phyloP scores from a whole-genome alignment of 73 alveolate genomes.

The Uronychia binucleata region DNA sequence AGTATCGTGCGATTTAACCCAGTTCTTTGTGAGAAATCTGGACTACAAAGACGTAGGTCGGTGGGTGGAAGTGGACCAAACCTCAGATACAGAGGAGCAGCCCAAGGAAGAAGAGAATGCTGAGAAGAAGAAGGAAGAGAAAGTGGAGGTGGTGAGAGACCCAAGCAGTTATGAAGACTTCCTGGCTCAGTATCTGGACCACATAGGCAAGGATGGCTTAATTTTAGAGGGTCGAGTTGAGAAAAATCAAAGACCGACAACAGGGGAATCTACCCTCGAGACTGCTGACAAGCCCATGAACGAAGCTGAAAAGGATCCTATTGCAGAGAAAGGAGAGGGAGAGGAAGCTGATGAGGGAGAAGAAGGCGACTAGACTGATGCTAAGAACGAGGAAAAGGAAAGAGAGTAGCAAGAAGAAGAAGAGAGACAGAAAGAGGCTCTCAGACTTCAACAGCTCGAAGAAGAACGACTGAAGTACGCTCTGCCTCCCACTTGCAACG shows the following conservation, averaged over 20 bases:
- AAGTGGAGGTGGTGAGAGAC: slow-evolving; percentile 7
- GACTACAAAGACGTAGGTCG: neutral
- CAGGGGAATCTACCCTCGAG: slow-evolving; percentile 1
- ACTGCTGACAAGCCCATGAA: neutral
- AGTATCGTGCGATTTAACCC: slow-evolving; percentile 24
- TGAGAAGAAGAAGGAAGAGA: slow-evolving; percentile 2
- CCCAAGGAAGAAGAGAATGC: slow-evolving; percentile 8
- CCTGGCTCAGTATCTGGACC: slow-evolving; percentile 42
- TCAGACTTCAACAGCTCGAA: neutral
- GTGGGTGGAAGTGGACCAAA: slow-evolving; percentile 1
- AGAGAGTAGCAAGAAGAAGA: slow-evolving; percentile 26
- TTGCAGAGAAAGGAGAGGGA: slow-evolving; percentile 16
- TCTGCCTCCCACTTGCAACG: slow-evolving; percentile 27
- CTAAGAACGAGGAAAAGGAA: slow-evolving; percentile 17
- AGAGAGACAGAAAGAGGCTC: slow-evolving; percentile 26
- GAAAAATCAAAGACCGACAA: neutral
- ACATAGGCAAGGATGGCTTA: neutral
- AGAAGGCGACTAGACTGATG: slow-evolving; percentile 9
- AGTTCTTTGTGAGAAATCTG: slow-evolving; percentile 39
- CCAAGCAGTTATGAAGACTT: slow-evolving; percentile 34
- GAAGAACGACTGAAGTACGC: slow-evolving; percentile 31
- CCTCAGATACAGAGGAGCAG: slow-evolving; percentile 16
- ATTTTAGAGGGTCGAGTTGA: slow-evolving; percentile 30
- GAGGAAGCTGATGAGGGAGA: slow-evolving; percentile 21
- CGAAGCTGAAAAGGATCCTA: neutral